Base-by-base conservation (phyloP, 1,139 yeast species). In the Blastobotrys persicus region DNA sequence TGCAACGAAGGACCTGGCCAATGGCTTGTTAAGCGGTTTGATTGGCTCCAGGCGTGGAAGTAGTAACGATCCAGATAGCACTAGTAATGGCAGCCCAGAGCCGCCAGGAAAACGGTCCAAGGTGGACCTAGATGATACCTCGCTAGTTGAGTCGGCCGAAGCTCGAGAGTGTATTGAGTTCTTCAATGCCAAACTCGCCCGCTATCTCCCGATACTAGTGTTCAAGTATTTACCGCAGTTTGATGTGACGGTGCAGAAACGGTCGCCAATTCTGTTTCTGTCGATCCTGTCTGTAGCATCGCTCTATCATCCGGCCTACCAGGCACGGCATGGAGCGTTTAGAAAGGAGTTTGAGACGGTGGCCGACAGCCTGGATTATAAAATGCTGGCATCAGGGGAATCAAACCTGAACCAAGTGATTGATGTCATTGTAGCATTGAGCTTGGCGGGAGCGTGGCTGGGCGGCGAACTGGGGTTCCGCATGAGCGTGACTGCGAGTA, bases 381-480 rank as follows among this genome's bases (percentile, higher is more conserved):
- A 32, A 4, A 23, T 20, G 9, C 34, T 43, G 32, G 34, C 32
- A 17, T 18, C 19, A 16, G 40, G 41, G 12, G 46, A 43, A 14
- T 14, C 13, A 19, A 38, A 34, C 18, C 32, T 42, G 16, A 44
- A 52, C 32, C 45, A 41, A 7, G 40, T 55, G 4, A 35, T 56
- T 13, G 50, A 56, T 35, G 54, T 54, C 16, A 47, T 58, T 4
- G 37, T 59, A 40, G 62, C 58, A 5, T 52, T 58, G 11, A 45
- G 51, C 12, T 46, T 59, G 23, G 59, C 61, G 2, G 62, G 61
- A 3, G 62, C 63, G 5, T 59, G 61, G 62, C 47, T 59, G 2
- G 63, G 62, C 2, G 60, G 58, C 2, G 61, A 59, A 46, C 50
- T 59, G 34, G 63, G 63, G 23, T 59, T 59, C 51, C 41, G 53